Base-by-base conservation (phyloP, 768 basidiomycete genomes). In the Amanita molliuscula region DNA sequence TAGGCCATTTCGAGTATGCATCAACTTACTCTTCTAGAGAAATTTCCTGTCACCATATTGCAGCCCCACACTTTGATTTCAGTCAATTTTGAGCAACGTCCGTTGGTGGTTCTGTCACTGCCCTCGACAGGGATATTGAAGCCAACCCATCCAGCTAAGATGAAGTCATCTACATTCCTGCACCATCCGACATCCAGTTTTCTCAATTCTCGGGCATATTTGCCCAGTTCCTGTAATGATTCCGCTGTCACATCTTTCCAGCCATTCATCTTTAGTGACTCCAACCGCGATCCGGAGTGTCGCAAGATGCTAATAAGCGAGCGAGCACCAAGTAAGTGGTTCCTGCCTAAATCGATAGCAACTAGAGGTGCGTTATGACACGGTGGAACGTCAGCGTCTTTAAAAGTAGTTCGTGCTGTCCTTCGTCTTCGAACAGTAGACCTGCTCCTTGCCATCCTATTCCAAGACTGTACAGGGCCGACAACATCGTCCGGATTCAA, bases 141-240 rank as follows among this genome's bases (percentile, higher is more conserved):
- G 38, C 72, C 71, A 55, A 92, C 58, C 56, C 92, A 66, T 11
- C 68, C 76, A 63, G 88, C 84, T 54, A 97, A 66, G 3, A 85
- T 72, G 59, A 86, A 93, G 64, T 98, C 86, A 52, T 93, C 84
- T 35, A 88, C 73, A 18, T 77, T 74, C 43, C 94, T 69, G 57
- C 92, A 92, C 78, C 86, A 98, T 1, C 93, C 85, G 2, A 93
- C 65, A 59, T 98, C 88, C 35, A 97, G 54, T 59, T 68, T 73
- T 56, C 61, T 66, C 60, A 95, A 54, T 31, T 72, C 65, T 2
- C 55, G 59, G 13, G 61, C 65, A 11, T 57, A 49, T 64, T 70
- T 8, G 33, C 62, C 67, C 21, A 76, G 58, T 51, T 51, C 52
- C 26, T 55, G 58, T 46, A 77, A 46, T 18, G 67, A 65, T 10